These are phyloP conservation scores for Lagenaria siceraria DNA, from an alignment of 306 rosid species.

Conservation along the genomic window DNA sequence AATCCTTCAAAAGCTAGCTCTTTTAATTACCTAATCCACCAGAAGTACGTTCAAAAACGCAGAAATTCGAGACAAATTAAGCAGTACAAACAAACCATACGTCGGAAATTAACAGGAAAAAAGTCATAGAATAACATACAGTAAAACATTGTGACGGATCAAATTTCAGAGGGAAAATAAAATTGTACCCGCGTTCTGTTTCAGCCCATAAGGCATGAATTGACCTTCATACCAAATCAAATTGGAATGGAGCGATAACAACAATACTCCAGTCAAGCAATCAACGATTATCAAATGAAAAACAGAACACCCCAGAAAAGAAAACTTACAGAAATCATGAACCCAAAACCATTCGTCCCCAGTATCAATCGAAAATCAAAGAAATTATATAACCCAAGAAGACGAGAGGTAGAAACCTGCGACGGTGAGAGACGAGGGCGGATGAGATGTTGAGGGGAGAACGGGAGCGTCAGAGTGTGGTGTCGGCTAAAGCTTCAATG, in stretches of 20 bases:
- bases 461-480: neutral
- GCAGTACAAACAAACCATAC: neutral
- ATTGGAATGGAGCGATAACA: neutral
- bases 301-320: neutral
- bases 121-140: neutral
- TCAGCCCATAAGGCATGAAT: neutral
- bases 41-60: neutral
- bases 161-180: neutral
- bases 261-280: neutral
- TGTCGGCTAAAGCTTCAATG: neutral
- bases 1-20: neutral
- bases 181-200: neutral
- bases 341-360: neutral
- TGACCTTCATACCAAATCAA: neutral
- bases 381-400: neutral
- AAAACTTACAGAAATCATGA: neutral
- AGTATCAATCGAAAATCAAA: neutral
- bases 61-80: neutral
- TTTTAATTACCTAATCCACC: neutral
- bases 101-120: neutral
- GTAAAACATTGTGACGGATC: neutral
- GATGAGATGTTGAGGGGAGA: neutral
- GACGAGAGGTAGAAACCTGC: neutral
- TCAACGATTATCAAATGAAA: neutral
- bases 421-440: neutral